Percentiles rank a stretch among this genome's conserved stretches.
phyloP scores from a whole-genome alignment of 2,329 filamentous ascomycete species.

The Fusarium xylarioides region DNA sequence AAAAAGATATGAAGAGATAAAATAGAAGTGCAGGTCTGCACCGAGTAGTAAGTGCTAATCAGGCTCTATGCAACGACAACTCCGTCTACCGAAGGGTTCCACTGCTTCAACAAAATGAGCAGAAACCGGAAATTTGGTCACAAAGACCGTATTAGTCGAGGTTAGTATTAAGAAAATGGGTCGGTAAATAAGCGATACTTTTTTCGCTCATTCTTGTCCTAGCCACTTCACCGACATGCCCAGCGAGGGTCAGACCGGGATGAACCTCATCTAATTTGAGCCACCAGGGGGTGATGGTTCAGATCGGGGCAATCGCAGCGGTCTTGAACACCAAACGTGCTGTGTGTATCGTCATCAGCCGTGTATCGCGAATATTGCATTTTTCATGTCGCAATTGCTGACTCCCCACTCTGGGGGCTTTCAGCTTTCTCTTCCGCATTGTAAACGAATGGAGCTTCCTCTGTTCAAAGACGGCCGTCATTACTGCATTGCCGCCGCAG shows the following conservation, averaged over 20 bases:
- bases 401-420: neutral
- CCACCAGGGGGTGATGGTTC: neutral
- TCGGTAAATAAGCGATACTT: conserved; percentile 4
- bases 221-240: conserved; percentile 15
- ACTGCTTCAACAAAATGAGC: conserved; percentile 5
- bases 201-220: conserved; percentile 29
- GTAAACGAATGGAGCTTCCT: neutral
- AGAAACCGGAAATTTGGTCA: neutral
- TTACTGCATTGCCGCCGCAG: conserved; percentile 61
- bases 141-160: conserved; percentile 18
- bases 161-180: conserved; percentile 14
- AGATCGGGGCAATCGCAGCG: conserved; percentile 5
- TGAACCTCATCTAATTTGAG: conserved; percentile 1
- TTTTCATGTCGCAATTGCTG: conserved; percentile 9
- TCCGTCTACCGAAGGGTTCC: neutral
- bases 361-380: conserved; percentile 6
- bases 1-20: conserved; percentile 7
- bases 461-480: neutral
- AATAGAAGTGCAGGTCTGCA: conserved; percentile 8
- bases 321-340: conserved; percentile 10
- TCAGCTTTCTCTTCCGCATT: neutral
- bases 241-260: neutral
- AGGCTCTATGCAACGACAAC: conserved; percentile 9
- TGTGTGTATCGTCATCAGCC: conserved; percentile 6
- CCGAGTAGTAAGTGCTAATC: conserved; percentile 7